Evolutionary conservation across 108 stramenopile genomes (phyloP).

Genomic region (Discostella stelligeroides): DNA sequence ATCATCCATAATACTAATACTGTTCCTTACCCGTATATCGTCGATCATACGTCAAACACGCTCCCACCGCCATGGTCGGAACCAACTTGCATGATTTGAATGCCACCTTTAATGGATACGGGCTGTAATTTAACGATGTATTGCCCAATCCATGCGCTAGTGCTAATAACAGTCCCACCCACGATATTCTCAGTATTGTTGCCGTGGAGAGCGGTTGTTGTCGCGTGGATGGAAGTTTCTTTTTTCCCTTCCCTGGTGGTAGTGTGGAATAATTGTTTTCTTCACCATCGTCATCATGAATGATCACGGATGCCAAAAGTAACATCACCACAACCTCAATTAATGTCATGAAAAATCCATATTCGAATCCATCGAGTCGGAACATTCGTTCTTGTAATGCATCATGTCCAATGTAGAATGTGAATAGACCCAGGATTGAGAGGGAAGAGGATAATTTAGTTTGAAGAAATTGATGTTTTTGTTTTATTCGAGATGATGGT

Average conservation of each 20-base stretch:
- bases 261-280: background rate
- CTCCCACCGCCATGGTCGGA: conserved; percentile 48
- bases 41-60: conserved; percentile 29
- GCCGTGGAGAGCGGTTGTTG: conserved; percentile 5
- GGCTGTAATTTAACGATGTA: conserved; percentile 32
- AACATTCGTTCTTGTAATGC: conserved; percentile 53
- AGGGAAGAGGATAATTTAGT: background rate
- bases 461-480: background rate
- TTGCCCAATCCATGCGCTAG: conserved; percentile 41
- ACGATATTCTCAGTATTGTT: conserved; percentile 14
- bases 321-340: conserved; percentile 44
- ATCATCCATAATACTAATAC: background rate
- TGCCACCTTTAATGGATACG: conserved; percentile 51
- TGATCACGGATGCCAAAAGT: conserved; percentile 10
- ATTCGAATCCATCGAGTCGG: conserved; percentile 37
- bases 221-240: background rate
- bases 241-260: background rate
- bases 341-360: conserved; percentile 51
- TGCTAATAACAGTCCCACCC: conserved; percentile 27
- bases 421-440: conserved; percentile 38
- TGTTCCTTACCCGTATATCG: conserved; percentile 15
- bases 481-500: background rate
- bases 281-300: conserved; percentile 3
- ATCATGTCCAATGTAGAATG: conserved; percentile 49
- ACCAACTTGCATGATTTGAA: conserved; percentile 54